Percentiles rank a stretch among this genome's conserved stretches.
These are phyloP conservation scores for Cyberlindnera amylophila DNA, from an alignment of 805 yeast species.

Conservation along the genomic window DNA sequence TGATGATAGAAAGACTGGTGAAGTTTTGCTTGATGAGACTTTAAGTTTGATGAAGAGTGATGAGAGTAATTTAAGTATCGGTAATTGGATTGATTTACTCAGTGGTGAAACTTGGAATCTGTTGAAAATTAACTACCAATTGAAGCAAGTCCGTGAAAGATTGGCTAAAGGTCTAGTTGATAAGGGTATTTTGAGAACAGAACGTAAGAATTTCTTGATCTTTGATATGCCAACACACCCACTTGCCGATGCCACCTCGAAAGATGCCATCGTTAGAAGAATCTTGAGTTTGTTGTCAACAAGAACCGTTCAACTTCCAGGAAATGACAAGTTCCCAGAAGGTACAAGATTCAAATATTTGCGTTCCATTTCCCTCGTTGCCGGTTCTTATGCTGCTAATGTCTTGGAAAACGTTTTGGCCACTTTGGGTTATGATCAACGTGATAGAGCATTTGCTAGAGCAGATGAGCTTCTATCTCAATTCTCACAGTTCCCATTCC, in stretches of 20 bases:
- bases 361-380: conserved; percentile 76
- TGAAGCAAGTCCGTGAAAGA: conserved; percentile 95
- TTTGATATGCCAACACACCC: conserved; percentile 99
- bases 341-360: conserved; percentile 64
- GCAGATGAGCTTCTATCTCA: conserved; percentile 89
- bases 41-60: conserved; percentile 83
- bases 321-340: conserved; percentile 65
- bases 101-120: conserved; percentile 98
- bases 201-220: conserved; percentile 86
- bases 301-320: conserved; percentile 58
- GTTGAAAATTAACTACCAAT: conserved; percentile 89
- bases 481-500: conserved; percentile 83
- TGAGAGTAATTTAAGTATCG: conserved; percentile 71
- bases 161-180: conserved; percentile 95
- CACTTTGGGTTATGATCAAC: conserved; percentile 73
- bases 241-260: conserved; percentile 77
- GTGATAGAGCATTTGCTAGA: conserved; percentile 88
- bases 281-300: conserved; percentile 65
- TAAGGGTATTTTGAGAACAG: conserved; percentile 94
- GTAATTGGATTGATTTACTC: conserved; percentile 89
- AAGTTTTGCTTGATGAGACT: conserved; percentile 91
- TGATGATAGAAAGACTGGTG: conserved; percentile 87
- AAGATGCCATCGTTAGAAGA: conserved; percentile 74
- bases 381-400: conserved; percentile 93
- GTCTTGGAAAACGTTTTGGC: conserved; percentile 87